These are phyloP conservation scores for Xylaria palmicola DNA, from an alignment of 495 filamentous ascomycete genomes.

Conservation along the genomic window DNA sequence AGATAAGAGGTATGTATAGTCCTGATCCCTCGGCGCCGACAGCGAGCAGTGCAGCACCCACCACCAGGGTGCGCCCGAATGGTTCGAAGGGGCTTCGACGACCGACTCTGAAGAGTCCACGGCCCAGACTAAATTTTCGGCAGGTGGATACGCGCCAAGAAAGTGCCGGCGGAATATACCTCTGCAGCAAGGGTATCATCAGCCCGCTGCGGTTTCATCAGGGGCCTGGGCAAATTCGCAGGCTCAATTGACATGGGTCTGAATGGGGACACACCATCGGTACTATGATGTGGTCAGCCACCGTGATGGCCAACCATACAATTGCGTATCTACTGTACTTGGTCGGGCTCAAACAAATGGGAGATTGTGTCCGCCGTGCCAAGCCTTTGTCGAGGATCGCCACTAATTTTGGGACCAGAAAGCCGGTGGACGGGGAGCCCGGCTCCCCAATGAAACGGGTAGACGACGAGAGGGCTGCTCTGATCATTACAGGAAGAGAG, in stretches of 20 bases:
- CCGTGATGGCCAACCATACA: not conserved
- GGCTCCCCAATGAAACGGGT: not conserved
- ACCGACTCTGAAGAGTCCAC: constrained; percentile 3
- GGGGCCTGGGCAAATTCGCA: constrained; percentile 19
- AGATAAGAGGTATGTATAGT: not conserved
- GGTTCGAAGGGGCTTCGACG: constrained; percentile 8
- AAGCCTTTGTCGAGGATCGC: constrained; percentile 11
- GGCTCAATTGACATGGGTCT: constrained; percentile 12
- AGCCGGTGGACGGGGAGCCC: not conserved
- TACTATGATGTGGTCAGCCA: constrained; percentile 12
- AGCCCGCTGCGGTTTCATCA: constrained; percentile 35
- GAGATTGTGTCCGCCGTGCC: constrained; percentile 15
- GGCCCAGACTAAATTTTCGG: constrained; percentile 3
- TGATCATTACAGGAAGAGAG: not conserved
- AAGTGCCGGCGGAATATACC: constrained; percentile 31
- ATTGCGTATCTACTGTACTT: not conserved
- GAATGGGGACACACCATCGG: constrained; percentile 21
- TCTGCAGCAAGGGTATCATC: constrained; percentile 36
- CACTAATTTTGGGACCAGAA: constrained; percentile 4
- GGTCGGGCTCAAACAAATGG: constrained; percentile 5
- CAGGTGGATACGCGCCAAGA: constrained; percentile 10
- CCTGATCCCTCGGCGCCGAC: constrained; percentile 2
- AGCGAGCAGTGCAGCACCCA: not conserved
- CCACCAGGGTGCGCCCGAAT: constrained; percentile 1
- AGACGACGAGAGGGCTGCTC: not conserved